Evolutionary conservation across 2,329 filamentous ascomycete genomes (phyloP), one percentile per base, ranked within the genome.

Genomic region (Peltaster fructicola): DNA sequence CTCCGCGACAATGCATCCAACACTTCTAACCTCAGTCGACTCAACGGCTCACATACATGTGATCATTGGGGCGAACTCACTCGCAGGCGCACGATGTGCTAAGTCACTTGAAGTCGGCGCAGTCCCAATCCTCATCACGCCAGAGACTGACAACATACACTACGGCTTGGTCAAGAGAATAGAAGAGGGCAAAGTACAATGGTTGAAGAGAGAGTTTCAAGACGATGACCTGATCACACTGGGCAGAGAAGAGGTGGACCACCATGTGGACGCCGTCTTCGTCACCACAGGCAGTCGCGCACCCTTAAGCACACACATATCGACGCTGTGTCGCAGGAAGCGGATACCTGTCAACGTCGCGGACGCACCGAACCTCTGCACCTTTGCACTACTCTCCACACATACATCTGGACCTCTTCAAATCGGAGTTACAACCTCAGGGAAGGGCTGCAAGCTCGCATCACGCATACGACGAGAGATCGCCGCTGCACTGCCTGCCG

Each of bases 391-490:
- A 25, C 69, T 95, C 22, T 88, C 82, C 13, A 90, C 80, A 6
- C 73, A 95, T 50, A 72, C 68, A 27, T 84, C 93, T 43, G 88
- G 88, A 0, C 85, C 88, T 7, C 61, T 98, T 19, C 88, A 95
- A 47, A 75, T 98, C 32, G 88, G 88, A 33, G 77, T 98, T 30
- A 95, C 88, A 3, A 95, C 88, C 1, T 93, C 90, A 30, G 85
- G 88, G 11, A 74, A 78, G 40, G 88, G 88, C 2, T 95, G 88
- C 58, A 93, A 92, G 52, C 65, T 98, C 15, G 80, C 88, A 5
- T 80, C 81, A 7, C 67, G 88, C 14, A 80, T 98, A 40, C 70
- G 84, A 9, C 68, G 88, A 29, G 88, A 95, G 43, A 77, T 98
- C 32, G 77, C 80, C 2, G 66, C 82, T 1, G 69, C 72, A 0